phyloP scores from a whole-genome alignment of 116 monocot genomes.

The Dioscorea cayenensis region DNA sequence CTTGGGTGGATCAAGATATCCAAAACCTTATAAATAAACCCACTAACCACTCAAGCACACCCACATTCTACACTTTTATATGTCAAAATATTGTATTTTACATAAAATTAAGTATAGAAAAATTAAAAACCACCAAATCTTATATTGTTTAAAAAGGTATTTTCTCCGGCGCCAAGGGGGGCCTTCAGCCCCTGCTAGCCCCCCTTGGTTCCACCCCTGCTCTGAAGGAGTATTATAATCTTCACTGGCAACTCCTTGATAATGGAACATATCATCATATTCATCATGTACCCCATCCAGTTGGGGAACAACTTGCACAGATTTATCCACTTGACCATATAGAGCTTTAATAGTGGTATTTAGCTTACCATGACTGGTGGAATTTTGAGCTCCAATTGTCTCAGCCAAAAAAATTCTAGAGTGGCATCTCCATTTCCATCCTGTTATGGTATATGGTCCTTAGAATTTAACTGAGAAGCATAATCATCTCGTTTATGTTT shows the following conservation, averaged over 20 bases:
- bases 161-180: too few species aligned
- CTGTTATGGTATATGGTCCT: conserved; percentile 56
- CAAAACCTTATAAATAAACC: too few species aligned
- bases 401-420: conserved; percentile 42
- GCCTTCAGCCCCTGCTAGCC: too few species aligned
- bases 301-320: conserved; percentile 43
- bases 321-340: conserved; percentile 11
- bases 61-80: too few species aligned
- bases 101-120: too few species aligned
- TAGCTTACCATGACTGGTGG: neutral
- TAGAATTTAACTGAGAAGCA: too few species aligned
- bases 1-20: too few species aligned
- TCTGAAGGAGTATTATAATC: conserved; percentile 82
- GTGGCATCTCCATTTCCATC: conserved; percentile 2
- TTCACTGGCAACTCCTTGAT: conserved; percentile 61
- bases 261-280: conserved; percentile 55
- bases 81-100: too few species aligned
- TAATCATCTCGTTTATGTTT: conserved; percentile 74
- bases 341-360: neutral
- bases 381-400: neutral
- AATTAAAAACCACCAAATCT: too few species aligned
- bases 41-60: too few species aligned
- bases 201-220: too few species aligned
- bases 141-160: too few species aligned
- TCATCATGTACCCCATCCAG: conserved; percentile 82